A percentile compares a stretch with the other conserved stretches of the same genome.
Evolutionary conservation across 2,329 filamentous ascomycete genomes (phyloP).

Genomic region (Aspergillus thermomutatus): DNA sequence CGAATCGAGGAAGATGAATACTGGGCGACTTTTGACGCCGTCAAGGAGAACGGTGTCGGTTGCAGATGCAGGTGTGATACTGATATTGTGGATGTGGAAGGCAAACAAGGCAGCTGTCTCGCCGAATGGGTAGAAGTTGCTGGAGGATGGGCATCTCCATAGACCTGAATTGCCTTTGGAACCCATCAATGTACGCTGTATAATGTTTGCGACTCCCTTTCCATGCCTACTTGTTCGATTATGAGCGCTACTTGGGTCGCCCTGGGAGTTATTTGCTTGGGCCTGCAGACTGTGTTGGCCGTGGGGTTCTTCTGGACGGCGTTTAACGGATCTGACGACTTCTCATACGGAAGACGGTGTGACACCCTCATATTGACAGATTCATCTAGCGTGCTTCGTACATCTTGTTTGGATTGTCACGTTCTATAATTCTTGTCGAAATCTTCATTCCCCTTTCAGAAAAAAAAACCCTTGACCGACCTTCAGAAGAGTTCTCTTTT

Average conservation of each 20-base stretch:
- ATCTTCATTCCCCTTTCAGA: neutral
- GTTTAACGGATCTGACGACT: conserved; percentile 38
- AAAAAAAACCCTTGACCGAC: neutral
- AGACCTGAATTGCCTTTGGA: conserved; percentile 17
- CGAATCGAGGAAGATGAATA: conserved; percentile 91
- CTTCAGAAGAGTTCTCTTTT: conserved; percentile 6
- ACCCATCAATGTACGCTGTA: conserved; percentile 25
- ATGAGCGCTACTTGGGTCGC: conserved; percentile 31
- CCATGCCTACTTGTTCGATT: conserved; percentile 30
- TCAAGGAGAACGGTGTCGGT: conserved; percentile 93
- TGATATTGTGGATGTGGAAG: conserved; percentile 95
- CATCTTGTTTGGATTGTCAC: conserved; percentile 27
- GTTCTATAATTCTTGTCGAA: conserved; percentile 11
- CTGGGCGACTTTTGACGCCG: conserved; percentile 82
- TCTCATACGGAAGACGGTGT: conserved; percentile 31
- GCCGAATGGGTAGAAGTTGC: conserved; percentile 97
- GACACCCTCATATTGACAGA: conserved; percentile 35
- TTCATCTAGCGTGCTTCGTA: conserved; percentile 37
- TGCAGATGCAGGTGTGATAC: conserved; percentile 96
- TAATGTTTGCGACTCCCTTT: conserved; percentile 26
- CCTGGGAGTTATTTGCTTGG: conserved; percentile 32
- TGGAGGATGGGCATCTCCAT: conserved; percentile 78
- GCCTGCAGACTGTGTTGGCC: conserved; percentile 31
- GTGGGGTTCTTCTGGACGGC: conserved; percentile 34
- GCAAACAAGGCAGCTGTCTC: conserved; percentile 92